Conservation (phyloP, 371 early-diverging fungal genomes). For the Saksenaea oblongispora region DNA sequence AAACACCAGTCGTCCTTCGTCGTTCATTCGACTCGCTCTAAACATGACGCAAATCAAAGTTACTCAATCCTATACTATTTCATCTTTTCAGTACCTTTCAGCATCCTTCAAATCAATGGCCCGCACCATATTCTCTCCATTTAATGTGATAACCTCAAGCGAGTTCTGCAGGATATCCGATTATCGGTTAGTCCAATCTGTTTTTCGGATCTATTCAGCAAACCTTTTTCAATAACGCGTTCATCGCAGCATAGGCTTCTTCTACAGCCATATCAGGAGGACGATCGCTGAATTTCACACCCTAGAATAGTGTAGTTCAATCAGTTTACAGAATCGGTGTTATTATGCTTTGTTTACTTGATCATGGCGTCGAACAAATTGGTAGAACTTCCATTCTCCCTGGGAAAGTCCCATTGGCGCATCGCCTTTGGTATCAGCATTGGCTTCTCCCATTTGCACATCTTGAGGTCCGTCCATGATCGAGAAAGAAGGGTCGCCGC, state of each 20-base stretch:
- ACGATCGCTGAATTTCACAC: conserved; percentile 45
- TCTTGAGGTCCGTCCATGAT: conserved; percentile 1
- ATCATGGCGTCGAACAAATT: conserved; percentile 8
- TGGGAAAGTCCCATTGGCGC: conserved; percentile 11
- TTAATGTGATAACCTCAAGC: conserved; percentile 30
- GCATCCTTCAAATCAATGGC: conserved; percentile 40
- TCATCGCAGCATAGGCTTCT: conserved; percentile 51
- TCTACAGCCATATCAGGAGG: conserved; percentile 44
- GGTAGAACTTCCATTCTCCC: conserved; percentile 20
- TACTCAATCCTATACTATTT: conserved; percentile 8
- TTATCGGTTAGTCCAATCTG: neutral
- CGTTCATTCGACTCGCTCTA: conserved; percentile 46
- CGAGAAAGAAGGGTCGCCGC: neutral
- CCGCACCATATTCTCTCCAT: conserved; percentile 44
- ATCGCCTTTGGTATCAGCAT: neutral
- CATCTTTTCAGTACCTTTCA: conserved; percentile 48
- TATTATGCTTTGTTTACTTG: neutral
- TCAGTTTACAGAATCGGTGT: neutral
- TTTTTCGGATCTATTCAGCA: neutral
- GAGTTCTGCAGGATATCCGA: conserved; percentile 19
- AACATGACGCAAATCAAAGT: neutral
- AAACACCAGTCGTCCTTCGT: conserved; percentile 69
- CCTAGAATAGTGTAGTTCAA: conserved; percentile 16
- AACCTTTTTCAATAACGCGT: conserved; percentile 55
- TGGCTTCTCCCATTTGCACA: conserved; percentile 5